Base-by-base conservation (phyloP, 1,284 basidiomycete genomes). In the Hortiboletus rubellus region DNA sequence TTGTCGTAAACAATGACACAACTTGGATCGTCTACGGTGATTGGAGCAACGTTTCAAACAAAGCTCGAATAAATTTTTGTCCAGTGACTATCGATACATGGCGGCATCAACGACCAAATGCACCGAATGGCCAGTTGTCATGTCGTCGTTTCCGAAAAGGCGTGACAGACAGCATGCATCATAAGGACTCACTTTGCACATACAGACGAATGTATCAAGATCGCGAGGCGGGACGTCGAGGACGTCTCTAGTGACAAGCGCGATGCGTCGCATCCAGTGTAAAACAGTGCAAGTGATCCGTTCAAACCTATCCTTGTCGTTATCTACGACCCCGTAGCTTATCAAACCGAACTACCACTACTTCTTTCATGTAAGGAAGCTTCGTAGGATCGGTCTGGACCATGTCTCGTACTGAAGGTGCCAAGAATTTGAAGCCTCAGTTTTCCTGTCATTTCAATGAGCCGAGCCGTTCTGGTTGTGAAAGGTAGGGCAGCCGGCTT, bases 351-450 rank as follows among this genome's bases (percentile, higher is more conserved):
- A 46, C 31, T 0, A 73, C 65, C 1, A 74, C 75, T 54, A 74
- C 75, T 54, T 72, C 67, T 14, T 70, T 59, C 53, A 77, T 76
- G 0, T 50, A 69, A 2, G 70, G 71, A 18, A 74, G 66, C 18
- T 67, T 62, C 2, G 12, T 17, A 0, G 74, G 73, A 53, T 72
- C 64, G 3, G 61, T 54, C 11, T 67, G 65, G 0, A 66, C 67
- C 74, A 77, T 74, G 6, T 69, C 69, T 6, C 54, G 50, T 2
- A 72, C 50, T 5, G 76, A 53, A 2, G 66, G 60, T 38, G 59
- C 47, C 52, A 74, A 53, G 55, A 75, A 75, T 15, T 70, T 64
- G 42, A 75, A 63, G 8, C 66, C 66, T 22, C 14, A 12, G 9
- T 15, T 18, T n/a, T 5, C 18, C 40, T 7, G n/a, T 15, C 30